Evolutionary conservation across 2,329 filamentous ascomycete species (phyloP).

Genomic region (Ceratocystis albifundus): DNA sequence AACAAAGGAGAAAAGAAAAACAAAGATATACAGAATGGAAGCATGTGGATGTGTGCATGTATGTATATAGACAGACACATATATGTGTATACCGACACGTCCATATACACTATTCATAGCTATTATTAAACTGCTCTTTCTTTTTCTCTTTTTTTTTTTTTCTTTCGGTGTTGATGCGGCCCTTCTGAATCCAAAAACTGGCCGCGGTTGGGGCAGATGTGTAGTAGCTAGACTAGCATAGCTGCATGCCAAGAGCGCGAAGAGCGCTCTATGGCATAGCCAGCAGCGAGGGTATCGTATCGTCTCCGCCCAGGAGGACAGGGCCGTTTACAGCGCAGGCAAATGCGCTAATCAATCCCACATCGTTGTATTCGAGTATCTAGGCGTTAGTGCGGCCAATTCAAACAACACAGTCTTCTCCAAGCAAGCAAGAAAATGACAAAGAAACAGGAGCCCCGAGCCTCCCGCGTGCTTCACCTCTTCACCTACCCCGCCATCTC

Average conservation of each 20-base stretch:
- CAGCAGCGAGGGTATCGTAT: background rate
- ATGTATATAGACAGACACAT: background rate
- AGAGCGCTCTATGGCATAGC: background rate
- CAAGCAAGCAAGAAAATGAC: too few species aligned
- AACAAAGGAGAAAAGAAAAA: too few species aligned
- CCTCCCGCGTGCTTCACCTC: too few species aligned
- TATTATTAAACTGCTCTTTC: background rate
- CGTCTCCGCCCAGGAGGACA: background rate
- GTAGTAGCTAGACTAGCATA: background rate
- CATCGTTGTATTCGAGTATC: background rate
- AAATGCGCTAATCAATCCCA: background rate
- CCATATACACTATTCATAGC: background rate
- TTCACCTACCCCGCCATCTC: background rate
- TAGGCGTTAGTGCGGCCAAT: background rate
- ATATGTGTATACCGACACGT: background rate
- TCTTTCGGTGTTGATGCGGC: background rate
- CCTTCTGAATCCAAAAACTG: background rate
- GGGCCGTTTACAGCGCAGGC: background rate
- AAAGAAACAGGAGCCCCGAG: background rate
- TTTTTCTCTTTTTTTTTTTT: too few species aligned
- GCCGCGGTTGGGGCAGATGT: background rate
- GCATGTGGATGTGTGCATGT: background rate
- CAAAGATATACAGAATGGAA: background rate
- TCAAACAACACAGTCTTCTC: too few species aligned
- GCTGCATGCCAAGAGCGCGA: background rate